These are phyloP conservation scores for Mycena capillaripes DNA, from an alignment of 768 basidiomycete genomes.

Conservation along the genomic window DNA sequence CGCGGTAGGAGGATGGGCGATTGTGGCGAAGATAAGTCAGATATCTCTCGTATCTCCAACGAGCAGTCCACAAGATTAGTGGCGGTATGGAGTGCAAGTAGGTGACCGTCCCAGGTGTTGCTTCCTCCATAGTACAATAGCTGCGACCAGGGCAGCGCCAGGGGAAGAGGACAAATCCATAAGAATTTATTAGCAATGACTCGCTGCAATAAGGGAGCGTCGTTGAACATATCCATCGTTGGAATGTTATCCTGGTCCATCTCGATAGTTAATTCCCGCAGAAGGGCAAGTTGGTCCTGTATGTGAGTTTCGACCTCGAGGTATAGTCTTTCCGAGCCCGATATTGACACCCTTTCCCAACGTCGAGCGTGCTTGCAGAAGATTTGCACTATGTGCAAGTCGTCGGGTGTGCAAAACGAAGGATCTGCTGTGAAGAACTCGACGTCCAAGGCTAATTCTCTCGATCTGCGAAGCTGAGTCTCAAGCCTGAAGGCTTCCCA, in stretches of 20 bases:
- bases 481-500: neutral
- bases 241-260: neutral
- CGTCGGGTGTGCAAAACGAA: neutral
- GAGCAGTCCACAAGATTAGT: constrained; percentile 1
- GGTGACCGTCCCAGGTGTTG: neutral
- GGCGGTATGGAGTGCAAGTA: neutral
- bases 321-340: neutral
- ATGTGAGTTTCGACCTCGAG: neutral
- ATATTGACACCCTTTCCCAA: neutral
- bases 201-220: neutral
- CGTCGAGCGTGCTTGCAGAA: neutral
- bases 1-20: neutral
- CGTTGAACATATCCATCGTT: neutral
- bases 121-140: neutral
- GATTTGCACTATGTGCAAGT: neutral
- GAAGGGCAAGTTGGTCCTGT: neutral
- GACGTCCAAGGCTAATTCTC: neutral
- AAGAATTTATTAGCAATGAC: neutral
- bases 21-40: neutral
- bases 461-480: neutral
- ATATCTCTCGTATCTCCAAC: neutral
- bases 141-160: neutral
- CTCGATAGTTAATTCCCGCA: neutral
- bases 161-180: neutral
- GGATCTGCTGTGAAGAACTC: neutral